A percentile compares a stretch with the other conserved stretches of the same genome.
These are phyloP conservation scores for Inga oerstediana DNA, from an alignment of 306 rosid species.

Conservation along the genomic window DNA sequence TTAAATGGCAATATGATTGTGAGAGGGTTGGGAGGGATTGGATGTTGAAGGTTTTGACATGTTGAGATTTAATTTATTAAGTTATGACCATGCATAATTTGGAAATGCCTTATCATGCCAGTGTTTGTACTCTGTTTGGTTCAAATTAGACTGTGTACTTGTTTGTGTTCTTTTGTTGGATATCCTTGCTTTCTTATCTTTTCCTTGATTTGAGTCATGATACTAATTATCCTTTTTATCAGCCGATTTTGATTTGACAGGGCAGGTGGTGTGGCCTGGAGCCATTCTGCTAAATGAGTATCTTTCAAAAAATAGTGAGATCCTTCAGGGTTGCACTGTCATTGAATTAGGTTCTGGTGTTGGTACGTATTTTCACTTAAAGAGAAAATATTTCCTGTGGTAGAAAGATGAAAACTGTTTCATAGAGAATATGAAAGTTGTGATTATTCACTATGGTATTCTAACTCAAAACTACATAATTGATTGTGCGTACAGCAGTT, in stretches of 20 bases:
- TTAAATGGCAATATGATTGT: not conserved
- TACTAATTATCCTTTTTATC: conserved; percentile 48
- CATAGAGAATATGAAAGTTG: not conserved
- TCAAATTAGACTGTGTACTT: not conserved
- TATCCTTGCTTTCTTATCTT: conserved; percentile 20
- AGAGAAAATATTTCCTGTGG: conserved; percentile 14
- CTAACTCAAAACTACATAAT: not conserved
- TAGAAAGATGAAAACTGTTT: not conserved
- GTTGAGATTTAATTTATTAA: not conserved
- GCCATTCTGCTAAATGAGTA: conserved; percentile 86
- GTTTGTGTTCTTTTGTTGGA: conserved; percentile 6
- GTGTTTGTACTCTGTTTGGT: not conserved
- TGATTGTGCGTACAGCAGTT: not conserved
- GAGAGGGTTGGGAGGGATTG: not conserved
- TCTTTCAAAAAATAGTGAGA: conserved; percentile 63
- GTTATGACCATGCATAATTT: not conserved
- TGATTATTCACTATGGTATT: not conserved
- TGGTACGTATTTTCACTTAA: conserved; percentile 56
- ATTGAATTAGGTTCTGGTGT: conserved; percentile 96
- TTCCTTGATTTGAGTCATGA: not conserved
- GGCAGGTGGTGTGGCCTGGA: conserved; percentile 98
- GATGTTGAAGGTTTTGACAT: not conserved
- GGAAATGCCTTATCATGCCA: not conserved
- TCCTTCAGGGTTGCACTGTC: conserved; percentile 66
- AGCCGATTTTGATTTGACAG: conserved; percentile 98